Evolutionary conservation across 2,329 filamentous ascomycete genomes (phyloP).

Genomic region (Ophiocordyceps robertsii): DNA sequence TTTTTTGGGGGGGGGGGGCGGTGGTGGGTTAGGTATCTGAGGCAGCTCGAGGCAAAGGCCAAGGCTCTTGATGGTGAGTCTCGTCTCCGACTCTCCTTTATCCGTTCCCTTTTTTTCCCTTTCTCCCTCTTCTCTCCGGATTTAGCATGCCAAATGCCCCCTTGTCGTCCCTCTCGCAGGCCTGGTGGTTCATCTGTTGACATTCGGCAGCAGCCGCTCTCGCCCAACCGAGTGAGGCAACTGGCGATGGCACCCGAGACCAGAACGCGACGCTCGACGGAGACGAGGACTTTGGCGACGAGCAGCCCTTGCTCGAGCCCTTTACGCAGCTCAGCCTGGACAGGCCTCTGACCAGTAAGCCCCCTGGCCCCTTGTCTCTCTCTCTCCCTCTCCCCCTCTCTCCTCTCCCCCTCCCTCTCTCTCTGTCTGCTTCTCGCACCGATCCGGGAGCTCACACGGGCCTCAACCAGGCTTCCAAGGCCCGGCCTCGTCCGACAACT

Average conservation of each 20-base stretch:
- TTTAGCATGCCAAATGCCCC: too few relatives aligned
- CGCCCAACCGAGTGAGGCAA: neutral
- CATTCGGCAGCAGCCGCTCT: neutral
- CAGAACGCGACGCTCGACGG: conserved; percentile 5
- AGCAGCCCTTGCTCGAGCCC: conserved; percentile 17
- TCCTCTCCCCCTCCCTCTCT: too few relatives aligned
- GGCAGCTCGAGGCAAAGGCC: conserved; percentile 19
- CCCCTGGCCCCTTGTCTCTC: conserved; percentile 1
- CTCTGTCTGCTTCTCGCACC: too few relatives aligned
- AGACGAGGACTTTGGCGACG: conserved; percentile 16
- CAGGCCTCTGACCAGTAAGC: conserved; percentile 12
- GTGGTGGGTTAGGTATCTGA: conserved; percentile 18
- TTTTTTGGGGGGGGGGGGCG: too few relatives aligned
- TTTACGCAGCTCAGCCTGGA: conserved; percentile 21
- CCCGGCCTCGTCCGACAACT: conserved; percentile 23
- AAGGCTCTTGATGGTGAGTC: conserved; percentile 14
- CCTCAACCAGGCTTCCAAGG: conserved; percentile 17
- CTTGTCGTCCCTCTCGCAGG: neutral
- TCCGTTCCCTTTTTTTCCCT: neutral
- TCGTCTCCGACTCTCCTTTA: neutral
- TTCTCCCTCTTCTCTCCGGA: too few relatives aligned
- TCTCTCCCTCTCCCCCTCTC: neutral
- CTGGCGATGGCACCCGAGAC: neutral
- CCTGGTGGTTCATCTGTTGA: neutral
- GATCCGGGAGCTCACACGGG: neutral